Base-by-base conservation (phyloP, 352 stramenopile species). In the Phytophthora litchii region DNA sequence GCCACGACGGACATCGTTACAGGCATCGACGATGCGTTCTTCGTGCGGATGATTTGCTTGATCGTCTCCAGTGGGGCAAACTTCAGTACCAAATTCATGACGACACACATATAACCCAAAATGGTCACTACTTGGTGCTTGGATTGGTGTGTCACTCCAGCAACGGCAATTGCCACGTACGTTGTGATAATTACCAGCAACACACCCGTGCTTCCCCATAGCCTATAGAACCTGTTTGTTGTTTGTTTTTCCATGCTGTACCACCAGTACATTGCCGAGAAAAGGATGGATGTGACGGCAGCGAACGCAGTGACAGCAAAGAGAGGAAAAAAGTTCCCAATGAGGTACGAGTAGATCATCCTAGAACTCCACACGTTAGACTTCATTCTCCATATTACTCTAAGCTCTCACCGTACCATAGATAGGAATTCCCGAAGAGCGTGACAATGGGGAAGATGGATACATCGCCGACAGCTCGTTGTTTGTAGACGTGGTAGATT, bases 21-120 rank as follows among this genome's bases (percentile, higher is more conserved):
- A 1, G 65, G 65, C 40, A 70, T 64, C n/a, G 50, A 64, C 21
- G 66, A 64, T 27, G 60, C 59, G 41, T 62, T 69, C 48, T 73
- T 73, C 7, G 58, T 73, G 47, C 53, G 53, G 31, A 73, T 27
- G 43, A 70, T 61, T 38, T 49, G 53, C 20, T 63, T 63, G 7
- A 74, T 42, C 25, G 65, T 74, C 44, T 64, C 65, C 9, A 74
- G 44, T 16, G 65, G 65, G 11, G 65, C 54, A 0, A 63, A 40
- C 23, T 67, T 67, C 34, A 70, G 43, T 13, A 34, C 43, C 23
- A 74, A 52, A 31, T 62, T 67, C 43, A 61, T 64, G 29, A 63
- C 58, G 3, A 74, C 59, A 16, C 49, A 61, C 42, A 74, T 25
- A 34, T 62, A 73, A 3, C 64, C 64, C 4, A 66, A 29, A 23